phyloP scores from a whole-genome alignment of 306 rosid genomes.

The Calophaca sinica region DNA sequence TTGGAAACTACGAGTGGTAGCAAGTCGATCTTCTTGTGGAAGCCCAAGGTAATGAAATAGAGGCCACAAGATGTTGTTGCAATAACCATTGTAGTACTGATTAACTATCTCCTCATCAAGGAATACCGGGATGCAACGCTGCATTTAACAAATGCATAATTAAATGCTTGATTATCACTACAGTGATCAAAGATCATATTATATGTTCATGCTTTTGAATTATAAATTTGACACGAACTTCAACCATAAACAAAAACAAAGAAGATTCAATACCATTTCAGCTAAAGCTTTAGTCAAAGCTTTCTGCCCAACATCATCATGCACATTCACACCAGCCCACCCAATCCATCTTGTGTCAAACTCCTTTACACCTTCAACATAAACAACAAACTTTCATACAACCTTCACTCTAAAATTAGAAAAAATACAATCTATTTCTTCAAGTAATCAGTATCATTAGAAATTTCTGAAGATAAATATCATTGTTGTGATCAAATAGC shows the following conservation, averaged over 20 bases:
- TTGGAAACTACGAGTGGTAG: conserved; percentile 93
- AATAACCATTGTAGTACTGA: conserved; percentile 96
- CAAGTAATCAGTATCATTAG: not conserved
- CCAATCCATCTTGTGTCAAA: conserved; percentile 98
- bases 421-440: conserved; percentile 14
- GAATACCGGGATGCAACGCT: conserved; percentile 94
- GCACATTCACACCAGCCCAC: conserved; percentile 97
- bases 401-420: conserved; percentile 29
- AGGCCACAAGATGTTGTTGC: conserved; percentile 98
- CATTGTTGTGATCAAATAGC: conserved; percentile 28
- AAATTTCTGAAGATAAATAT: conserved; percentile 31
- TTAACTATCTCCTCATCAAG: conserved; percentile 92
- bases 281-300: conserved; percentile 86
- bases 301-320: conserved; percentile 78
- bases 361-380: conserved; percentile 88
- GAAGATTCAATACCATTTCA: conserved; percentile 75
- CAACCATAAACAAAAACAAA: conserved; percentile 10
- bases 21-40: conserved; percentile 97
- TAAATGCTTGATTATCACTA: conserved; percentile 26
- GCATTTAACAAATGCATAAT: conserved; percentile 48
- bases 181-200: conserved; percentile 9
- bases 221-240: conserved; percentile 36
- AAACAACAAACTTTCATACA: conserved; percentile 45
- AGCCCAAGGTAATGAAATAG: conserved; percentile 94
- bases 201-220: conserved; percentile 7